Evolutionary conservation across 106 monocot species (phyloP).

Genomic region (Triglochin maritima): DNA sequence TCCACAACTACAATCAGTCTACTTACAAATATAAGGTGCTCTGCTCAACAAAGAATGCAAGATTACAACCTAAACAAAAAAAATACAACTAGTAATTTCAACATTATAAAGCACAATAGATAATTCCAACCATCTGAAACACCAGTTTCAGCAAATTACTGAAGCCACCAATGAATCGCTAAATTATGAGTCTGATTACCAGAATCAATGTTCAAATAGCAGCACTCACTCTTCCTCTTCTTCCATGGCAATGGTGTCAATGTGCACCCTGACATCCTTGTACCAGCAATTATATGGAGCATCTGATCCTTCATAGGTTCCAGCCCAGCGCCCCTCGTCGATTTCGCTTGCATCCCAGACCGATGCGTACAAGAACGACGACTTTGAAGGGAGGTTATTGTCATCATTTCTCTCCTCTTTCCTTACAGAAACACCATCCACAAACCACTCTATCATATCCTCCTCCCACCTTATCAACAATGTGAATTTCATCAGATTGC

Average conservation of each 20-base stretch:
- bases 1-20: too few species aligned
- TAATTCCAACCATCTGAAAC: too few species aligned
- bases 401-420: constrained; percentile 34
- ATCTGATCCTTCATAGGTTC: constrained; percentile 35
- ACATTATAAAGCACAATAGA: too few species aligned
- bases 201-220: too few species aligned
- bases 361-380: constrained; percentile 59
- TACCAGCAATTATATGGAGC: constrained; percentile 62
- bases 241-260: constrained; percentile 11
- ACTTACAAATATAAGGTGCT: too few species aligned
- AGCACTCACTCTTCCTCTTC: not conserved
- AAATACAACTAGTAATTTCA: too few species aligned
- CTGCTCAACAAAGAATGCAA: too few species aligned
- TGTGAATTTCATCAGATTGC: too few species aligned
- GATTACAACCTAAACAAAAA: too few species aligned
- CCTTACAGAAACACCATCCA: constrained; percentile 36
- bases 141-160: too few species aligned
- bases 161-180: too few species aligned
- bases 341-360: constrained; percentile 67
- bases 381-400: constrained; percentile 39
- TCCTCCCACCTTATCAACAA: constrained; percentile 32
- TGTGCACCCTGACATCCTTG: constrained; percentile 47
- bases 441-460: constrained; percentile 37
- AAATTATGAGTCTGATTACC: too few species aligned
- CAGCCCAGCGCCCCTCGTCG: constrained; percentile 58